Percentiles rank a stretch among this genome's conserved stretches.
These are phyloP conservation scores for Scedosporium aurantiacum DNA, from an alignment of 2,329 filamentous ascomycete species.

Conservation along the genomic window DNA sequence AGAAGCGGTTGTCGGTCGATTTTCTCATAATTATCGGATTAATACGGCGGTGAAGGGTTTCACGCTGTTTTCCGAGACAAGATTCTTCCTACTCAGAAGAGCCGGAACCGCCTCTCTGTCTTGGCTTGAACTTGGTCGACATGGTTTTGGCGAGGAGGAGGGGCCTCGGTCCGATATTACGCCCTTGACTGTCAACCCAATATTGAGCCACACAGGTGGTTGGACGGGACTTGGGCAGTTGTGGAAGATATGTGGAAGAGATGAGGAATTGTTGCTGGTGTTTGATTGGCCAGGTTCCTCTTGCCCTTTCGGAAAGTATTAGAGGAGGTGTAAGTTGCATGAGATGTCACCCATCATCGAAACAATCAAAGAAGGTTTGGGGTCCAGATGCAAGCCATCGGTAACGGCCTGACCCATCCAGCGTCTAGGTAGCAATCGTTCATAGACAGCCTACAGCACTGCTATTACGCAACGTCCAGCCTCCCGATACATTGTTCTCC, in stretches of 20 bases:
- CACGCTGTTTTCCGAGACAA: not conserved
- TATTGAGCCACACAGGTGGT: not conserved
- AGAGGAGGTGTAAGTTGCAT: not conserved
- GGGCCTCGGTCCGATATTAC: not conserved
- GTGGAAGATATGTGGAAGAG: no score
- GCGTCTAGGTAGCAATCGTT: no score
- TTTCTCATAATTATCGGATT: not conserved
- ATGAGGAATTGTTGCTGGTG: no score
- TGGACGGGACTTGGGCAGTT: no score
- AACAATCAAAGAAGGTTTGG: not conserved
- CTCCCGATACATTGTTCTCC: no score
- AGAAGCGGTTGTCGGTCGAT: not conserved
- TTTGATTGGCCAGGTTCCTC: not conserved
- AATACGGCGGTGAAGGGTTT: not conserved
- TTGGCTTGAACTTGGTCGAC: no score
- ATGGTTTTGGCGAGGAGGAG: no score
- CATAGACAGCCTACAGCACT: no score
- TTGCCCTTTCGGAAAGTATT: not conserved
- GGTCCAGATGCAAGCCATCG: no score
- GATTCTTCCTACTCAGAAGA: not conserved
- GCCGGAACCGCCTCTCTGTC: no score
- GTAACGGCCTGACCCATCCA: no score
- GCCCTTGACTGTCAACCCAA: not conserved
- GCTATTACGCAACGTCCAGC: no score
- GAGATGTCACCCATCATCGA: not conserved